A percentile compares a stretch with the other conserved stretches of the same genome.
Conservation (phyloP, 129 eudicot genomes). For the Chrysanthemum seticuspe region DNA sequence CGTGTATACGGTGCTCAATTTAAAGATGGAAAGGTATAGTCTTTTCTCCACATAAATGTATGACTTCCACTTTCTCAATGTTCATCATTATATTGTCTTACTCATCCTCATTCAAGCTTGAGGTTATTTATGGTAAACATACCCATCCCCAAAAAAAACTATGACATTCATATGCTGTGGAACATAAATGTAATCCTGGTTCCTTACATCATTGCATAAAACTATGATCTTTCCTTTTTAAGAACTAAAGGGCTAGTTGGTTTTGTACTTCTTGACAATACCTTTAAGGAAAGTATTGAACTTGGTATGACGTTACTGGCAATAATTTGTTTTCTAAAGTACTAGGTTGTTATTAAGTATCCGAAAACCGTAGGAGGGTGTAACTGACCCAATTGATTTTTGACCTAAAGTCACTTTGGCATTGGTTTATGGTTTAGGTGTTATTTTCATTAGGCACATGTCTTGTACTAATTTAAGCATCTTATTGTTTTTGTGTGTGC, state of each 20-base stretch:
- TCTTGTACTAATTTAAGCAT: conserved; percentile 3
- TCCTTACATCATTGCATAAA: too few species aligned
- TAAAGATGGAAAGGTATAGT: conserved; percentile 79
- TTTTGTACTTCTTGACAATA: too few species aligned
- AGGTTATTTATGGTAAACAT: too few species aligned
- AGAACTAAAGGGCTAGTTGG: too few species aligned
- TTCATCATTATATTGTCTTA: neutral
- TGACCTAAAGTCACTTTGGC: conserved; percentile 9
- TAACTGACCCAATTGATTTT: neutral
- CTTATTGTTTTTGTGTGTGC: neutral
- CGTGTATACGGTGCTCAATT: conserved; percentile 88
- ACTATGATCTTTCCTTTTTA: too few species aligned
- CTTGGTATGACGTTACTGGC: neutral
- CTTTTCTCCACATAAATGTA: neutral
- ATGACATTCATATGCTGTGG: too few species aligned
- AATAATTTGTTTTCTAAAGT: neutral
- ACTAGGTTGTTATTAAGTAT: conserved; percentile 8
- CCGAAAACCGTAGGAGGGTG: neutral
- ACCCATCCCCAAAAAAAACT: too few species aligned
- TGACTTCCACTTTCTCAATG: neutral
- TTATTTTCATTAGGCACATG: neutral
- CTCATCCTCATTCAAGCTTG: too few species aligned
- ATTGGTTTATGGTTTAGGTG: neutral
- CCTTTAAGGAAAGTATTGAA: neutral
- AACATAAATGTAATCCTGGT: too few species aligned